Base-by-base conservation (phyloP, 345 rosid species). In the Dipteronia dyeriana region DNA sequence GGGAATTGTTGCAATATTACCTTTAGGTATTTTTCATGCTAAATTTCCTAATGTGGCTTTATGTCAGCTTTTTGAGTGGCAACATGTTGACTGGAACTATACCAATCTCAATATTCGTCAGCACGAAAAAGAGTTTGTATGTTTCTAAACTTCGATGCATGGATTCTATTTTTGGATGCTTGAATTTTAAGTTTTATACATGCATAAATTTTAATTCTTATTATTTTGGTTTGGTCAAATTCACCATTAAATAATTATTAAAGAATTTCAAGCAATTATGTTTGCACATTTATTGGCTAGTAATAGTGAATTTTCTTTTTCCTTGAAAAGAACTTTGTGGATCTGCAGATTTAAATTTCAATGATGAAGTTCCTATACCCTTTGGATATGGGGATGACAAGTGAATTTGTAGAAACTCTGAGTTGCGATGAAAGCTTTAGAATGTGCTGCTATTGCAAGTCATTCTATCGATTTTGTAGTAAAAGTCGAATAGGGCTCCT, bases 121-220 rank as follows among this genome's bases (percentile, higher is more conserved):
- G 9, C 67, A 39, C 11, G 47, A 47, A 22, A 8, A 65, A 73
- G 59, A 26, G 39, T 8, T 17, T 80, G 83, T 80, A 80, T 72
- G 79, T 76, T 45, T 45, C 59, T 69, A 45, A 13, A 34, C 51
- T 64, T 66, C 14, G 20, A 59, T 56, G 13, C 31, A 54, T 39
- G 19, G 16, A 68, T 61, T 26, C 56, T 12, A 81, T 79, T 84
- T 31, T 43, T 53, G 41, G 12, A 19, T 60, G n/a, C n/a, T n/a
- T n/a, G n/a, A n/a, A n/a, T n/a, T n/a, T n/a, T n/a, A n/a, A n/a
- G n/a, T n/a, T n/a, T n/a, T n/a, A n/a, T n/a, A n/a, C n/a, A n/a
- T n/a, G 3, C 12, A n/a, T 20, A 5, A 29, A 23, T 34, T 65
- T 12, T 62, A 62, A 19, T 1, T 23, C 16, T 23, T 2, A 10